Conservation (phyloP, 106 monocot species). For the Cymbidium sinense region DNA sequence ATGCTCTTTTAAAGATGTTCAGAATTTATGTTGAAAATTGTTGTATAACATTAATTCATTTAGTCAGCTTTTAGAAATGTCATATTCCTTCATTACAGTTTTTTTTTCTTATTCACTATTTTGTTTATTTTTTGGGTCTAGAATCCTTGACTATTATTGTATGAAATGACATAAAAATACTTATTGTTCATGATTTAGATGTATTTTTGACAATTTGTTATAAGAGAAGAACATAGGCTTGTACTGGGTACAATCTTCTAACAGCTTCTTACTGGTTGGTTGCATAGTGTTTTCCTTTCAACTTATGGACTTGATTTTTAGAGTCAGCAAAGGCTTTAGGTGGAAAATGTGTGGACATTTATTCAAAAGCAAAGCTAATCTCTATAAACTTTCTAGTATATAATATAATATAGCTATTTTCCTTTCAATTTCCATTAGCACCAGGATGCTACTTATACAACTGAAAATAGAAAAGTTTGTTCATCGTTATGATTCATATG, state of each 20-base stretch:
- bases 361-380: background rate
- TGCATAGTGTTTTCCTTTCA: background rate
- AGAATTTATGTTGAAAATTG: too few relatives aligned
- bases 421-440: background rate
- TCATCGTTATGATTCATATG: background rate
- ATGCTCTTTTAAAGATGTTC: too few relatives aligned
- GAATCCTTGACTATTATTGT: too few relatives aligned
- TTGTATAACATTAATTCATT: too few relatives aligned
- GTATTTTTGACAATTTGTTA: slow-evolving; percentile 1
- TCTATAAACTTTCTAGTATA: background rate
- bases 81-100: background rate
- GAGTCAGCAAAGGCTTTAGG: background rate
- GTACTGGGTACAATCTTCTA: background rate
- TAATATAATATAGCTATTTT: background rate
- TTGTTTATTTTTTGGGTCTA: too few relatives aligned
- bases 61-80: background rate
- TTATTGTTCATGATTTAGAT: slow-evolving; percentile 1
- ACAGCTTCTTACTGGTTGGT: background rate
- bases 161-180: background rate
- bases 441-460: background rate
- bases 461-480: background rate
- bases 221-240: background rate
- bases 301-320: background rate
- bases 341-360: background rate
- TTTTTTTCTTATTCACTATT: background rate